Evolutionary conservation across 2,329 filamentous ascomycete genomes (phyloP).

Genomic region (Sphaerulina musiva): DNA sequence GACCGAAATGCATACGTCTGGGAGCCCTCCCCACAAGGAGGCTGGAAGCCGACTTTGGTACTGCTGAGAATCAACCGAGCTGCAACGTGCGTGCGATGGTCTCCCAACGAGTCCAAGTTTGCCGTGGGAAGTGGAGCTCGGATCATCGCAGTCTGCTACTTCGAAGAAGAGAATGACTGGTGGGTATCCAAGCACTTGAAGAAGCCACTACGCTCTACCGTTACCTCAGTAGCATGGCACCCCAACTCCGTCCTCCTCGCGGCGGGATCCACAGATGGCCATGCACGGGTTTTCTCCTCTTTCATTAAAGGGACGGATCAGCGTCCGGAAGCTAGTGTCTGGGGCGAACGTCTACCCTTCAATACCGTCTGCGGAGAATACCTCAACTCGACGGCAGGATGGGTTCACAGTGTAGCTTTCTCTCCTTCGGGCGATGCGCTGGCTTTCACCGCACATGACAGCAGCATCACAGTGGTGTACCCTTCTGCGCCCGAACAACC

Average conservation of each 20-base stretch:
- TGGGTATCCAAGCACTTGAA: constrained; percentile 99
- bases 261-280: constrained; percentile 93
- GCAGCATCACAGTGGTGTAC: constrained; percentile 93
- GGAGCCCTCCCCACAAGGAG: constrained; percentile 80
- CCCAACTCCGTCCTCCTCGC: constrained; percentile 94
- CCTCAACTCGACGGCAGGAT: constrained; percentile 91
- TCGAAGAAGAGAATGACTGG: constrained; percentile 99
- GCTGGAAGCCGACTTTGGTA: constrained; percentile 95
- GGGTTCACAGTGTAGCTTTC: constrained; percentile 91
- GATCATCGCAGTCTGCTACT: constrained; percentile 95
- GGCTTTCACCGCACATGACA: constrained; percentile 91
- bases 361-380: constrained; percentile 98
- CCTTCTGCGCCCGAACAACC: constrained; percentile 85
- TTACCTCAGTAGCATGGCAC: constrained; percentile 93
- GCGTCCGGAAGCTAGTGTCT: constrained; percentile 76
- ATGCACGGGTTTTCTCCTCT: constrained; percentile 86
- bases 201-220: constrained; percentile 96
- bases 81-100: constrained; percentile 95
- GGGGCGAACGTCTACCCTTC: constrained; percentile 94
- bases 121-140: constrained; percentile 93
- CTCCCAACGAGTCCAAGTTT: constrained; percentile 93
- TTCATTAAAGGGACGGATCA: constrained; percentile 94
- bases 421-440: constrained; percentile 88
- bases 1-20: constrained; percentile 97
- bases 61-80: constrained; percentile 95